phyloP scores from a whole-genome alignment of 2,329 filamentous ascomycete species.

The Aspergillus felis region DNA sequence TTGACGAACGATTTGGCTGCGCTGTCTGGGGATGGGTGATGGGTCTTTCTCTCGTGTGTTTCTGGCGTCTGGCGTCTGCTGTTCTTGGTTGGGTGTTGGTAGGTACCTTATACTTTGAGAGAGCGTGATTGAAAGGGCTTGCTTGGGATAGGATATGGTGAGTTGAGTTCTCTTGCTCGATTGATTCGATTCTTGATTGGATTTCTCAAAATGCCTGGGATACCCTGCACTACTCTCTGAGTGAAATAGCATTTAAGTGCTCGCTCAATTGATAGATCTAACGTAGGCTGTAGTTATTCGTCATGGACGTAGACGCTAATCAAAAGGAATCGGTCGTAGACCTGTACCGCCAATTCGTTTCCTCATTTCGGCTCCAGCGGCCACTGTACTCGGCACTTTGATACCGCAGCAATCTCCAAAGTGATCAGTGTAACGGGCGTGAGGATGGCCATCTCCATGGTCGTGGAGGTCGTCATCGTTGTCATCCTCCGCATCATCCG shows the following conservation, averaged over 20 bases:
- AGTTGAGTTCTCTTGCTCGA: neutral
- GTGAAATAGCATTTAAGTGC: neutral
- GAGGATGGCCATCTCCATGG: constrained; percentile 64
- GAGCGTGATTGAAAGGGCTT: neutral
- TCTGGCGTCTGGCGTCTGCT: neutral
- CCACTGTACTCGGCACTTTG: constrained; percentile 90
- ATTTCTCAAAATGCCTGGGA: neutral
- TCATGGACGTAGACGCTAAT: constrained; percentile 25
- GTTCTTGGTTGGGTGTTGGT: neutral
- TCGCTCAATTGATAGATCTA: neutral
- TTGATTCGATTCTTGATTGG: neutral
- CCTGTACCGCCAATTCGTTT: constrained; percentile 65
- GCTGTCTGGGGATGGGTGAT: neutral
- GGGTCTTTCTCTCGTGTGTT: neutral
- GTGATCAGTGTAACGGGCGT: constrained; percentile 51
- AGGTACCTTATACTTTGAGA: neutral
- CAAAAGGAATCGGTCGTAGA: constrained; percentile 55
- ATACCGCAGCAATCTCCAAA: constrained; percentile 99
- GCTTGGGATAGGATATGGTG: neutral
- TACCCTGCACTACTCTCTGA: neutral
- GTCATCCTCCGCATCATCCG: constrained; percentile 47
- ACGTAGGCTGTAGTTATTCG: neutral
- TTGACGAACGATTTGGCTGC: neutral
- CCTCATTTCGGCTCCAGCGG: constrained; percentile 82
- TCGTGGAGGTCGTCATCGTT: constrained; percentile 57